These are phyloP conservation scores for Alliaria petiolata DNA, from an alignment of 345 rosid species.

Conservation along the genomic window DNA sequence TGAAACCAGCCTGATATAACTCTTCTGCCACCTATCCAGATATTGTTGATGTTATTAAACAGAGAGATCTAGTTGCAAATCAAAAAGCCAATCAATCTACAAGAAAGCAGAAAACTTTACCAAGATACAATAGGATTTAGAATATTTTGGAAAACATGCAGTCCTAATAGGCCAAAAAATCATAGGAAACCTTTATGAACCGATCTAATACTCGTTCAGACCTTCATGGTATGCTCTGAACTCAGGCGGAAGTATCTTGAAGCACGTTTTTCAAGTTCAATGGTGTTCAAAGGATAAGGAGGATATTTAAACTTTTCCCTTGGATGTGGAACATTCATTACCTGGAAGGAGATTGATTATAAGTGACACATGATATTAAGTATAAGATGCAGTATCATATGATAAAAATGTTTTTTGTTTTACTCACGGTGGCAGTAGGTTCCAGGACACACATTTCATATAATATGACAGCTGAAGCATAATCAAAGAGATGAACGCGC, in stretches of 20 bases:
- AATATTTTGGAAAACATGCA: conserved; percentile 1
- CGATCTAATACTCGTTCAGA: conserved; percentile 8
- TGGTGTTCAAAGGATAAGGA: conserved; percentile 91
- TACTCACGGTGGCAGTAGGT: conserved; percentile 82
- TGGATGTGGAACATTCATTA: conserved; percentile 67
- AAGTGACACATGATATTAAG: conserved; percentile 4
- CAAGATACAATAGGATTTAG: not conserved
- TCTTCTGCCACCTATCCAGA: conserved; percentile 91
- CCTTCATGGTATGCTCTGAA: conserved; percentile 98
- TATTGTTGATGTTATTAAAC: conserved; percentile 4
- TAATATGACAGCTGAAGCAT: conserved; percentile 63
- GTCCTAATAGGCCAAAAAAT: not conserved
- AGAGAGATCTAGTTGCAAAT: not conserved
- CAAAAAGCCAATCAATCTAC: not conserved
- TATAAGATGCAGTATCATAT: conserved; percentile 7
- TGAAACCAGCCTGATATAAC: conserved; percentile 92
- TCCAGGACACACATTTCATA: conserved; percentile 95
- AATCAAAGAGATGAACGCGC: conserved; percentile 95
- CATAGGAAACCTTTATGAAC: not conserved
- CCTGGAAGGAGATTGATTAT: conserved; percentile 46
- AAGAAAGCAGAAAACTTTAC: conserved; percentile 15
- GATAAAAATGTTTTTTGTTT: conserved; percentile 12
- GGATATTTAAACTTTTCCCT: conserved; percentile 78
- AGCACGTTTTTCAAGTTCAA: conserved; percentile 96
- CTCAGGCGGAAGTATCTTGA: conserved; percentile 91